phyloP scores from a whole-genome alignment of 139 green algal genomes.

The Chlorella vulgaris region DNA sequence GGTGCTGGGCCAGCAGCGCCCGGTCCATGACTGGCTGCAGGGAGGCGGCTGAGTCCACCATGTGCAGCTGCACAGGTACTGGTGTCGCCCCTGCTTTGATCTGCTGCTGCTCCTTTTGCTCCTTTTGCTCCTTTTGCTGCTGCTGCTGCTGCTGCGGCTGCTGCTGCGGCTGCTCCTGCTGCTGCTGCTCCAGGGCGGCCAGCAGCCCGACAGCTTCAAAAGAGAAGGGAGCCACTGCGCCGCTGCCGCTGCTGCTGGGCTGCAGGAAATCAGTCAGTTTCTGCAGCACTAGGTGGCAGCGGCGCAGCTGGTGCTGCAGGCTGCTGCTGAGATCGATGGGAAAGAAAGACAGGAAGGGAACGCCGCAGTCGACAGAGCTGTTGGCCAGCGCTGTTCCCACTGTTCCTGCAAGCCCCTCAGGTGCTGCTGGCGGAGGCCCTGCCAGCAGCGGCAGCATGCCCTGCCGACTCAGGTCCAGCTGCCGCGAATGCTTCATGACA shows the following conservation, averaged over 20 bases:
- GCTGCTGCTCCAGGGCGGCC: neutral
- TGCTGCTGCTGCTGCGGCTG: neutral
- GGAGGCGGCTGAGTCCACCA: conserved; percentile 28
- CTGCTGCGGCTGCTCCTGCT: neutral
- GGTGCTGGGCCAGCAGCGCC: conserved; percentile 18
- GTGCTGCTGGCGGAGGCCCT: neutral
- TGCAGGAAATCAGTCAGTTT: conserved; percentile 73
- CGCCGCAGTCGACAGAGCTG: too few species aligned
- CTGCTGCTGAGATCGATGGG: conserved; percentile 50
- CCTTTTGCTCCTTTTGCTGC: neutral
- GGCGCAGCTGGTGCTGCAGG: conserved; percentile 40
- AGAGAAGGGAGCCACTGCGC: conserved; percentile 16
- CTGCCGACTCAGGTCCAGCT: conserved; percentile 13
- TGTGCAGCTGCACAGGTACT: neutral
- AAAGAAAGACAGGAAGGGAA: conserved; percentile 61
- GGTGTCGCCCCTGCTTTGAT: too few species aligned
- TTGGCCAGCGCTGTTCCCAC: neutral
- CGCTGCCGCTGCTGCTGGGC: neutral
- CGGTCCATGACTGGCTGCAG: conserved; percentile 41
- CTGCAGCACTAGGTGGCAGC: conserved; percentile 71
- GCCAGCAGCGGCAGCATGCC: conserved; percentile 36
- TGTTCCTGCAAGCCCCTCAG: neutral
- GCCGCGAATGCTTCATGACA: conserved; percentile 36
- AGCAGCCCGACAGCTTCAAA: neutral
- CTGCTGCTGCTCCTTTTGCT: too few species aligned